These are phyloP conservation scores for Backusella morwellensis DNA, from an alignment of 192 early-diverging fungal species.

Conservation along the genomic window DNA sequence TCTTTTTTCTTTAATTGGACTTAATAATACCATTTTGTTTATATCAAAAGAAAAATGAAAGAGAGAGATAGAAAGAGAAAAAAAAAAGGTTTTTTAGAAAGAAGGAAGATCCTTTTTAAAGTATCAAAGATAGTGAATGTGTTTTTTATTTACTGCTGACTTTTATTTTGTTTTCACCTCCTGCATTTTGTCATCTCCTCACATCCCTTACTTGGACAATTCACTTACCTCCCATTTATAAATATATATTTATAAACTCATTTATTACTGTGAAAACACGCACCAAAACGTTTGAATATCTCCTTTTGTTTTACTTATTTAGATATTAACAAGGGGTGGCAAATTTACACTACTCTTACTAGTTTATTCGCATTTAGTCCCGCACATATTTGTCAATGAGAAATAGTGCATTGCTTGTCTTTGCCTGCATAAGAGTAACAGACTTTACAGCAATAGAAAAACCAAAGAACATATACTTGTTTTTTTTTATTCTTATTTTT, in stretches of 20 bases:
- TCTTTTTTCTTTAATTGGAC: background rate
- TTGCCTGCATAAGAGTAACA: background rate
- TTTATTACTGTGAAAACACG: background rate
- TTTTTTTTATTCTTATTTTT: background rate
- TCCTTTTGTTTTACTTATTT: constrained; percentile 5
- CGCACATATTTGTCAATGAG: background rate
- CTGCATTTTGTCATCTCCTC: constrained; percentile 4
- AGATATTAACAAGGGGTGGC: constrained; percentile 7
- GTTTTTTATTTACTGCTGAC: background rate
- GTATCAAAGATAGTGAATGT: background rate
- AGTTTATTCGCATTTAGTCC: background rate
- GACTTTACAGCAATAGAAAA: background rate
- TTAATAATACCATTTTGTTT: background rate
- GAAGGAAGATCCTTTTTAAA: constrained; percentile 1
- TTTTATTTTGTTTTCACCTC: background rate
- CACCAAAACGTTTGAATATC: background rate
- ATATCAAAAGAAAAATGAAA: background rate
- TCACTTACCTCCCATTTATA: background rate
- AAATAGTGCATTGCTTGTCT: background rate
- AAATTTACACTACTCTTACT: background rate
- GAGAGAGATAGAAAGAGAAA: background rate
- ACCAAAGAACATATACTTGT: background rate
- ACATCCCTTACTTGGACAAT: background rate
- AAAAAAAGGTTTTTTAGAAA: constrained; percentile 4
- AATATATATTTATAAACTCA: background rate